Conservation (phyloP, 768 basidiomycete genomes). For the Auricularia sp. region DNA sequence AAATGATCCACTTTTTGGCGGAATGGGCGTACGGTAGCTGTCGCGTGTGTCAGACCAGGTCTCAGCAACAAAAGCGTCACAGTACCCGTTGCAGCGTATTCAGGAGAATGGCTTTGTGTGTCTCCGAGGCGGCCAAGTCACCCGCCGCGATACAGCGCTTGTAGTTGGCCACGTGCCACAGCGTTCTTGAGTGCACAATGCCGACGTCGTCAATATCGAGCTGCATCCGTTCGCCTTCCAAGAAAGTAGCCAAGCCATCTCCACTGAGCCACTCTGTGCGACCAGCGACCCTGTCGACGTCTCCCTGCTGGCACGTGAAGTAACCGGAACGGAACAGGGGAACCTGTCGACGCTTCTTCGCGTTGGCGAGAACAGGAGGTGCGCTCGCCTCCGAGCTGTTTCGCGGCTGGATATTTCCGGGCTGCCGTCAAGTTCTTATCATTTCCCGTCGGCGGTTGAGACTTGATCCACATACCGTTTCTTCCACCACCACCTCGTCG, state of each 20-base stretch:
- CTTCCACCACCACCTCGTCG: neutral
- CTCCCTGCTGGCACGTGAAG: too few species aligned
- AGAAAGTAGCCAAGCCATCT: neutral
- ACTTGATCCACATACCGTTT: neutral
- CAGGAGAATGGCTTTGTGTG: neutral
- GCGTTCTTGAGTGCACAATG: neutral
- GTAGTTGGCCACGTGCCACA: neutral
- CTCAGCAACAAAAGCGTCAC: neutral
- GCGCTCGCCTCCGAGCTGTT: too few species aligned
- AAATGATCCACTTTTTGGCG: neutral
- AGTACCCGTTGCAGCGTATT: neutral
- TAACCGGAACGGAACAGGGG: too few species aligned
- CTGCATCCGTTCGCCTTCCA: neutral
- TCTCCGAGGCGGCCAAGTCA: neutral
- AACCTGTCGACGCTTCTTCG: too few species aligned
- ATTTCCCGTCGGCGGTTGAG: too few species aligned
- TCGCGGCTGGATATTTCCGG: too few species aligned
- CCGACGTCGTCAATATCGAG: neutral
- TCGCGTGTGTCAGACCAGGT: neutral
- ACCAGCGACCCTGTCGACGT: too few species aligned
- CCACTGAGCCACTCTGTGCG: neutral
- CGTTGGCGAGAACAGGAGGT: too few species aligned
- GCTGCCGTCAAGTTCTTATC: too few species aligned
- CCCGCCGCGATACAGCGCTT: neutral
- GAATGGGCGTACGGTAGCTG: neutral